Base-by-base conservation (phyloP, 768 basidiomycete species). In the Cystobasidium ongulense region DNA sequence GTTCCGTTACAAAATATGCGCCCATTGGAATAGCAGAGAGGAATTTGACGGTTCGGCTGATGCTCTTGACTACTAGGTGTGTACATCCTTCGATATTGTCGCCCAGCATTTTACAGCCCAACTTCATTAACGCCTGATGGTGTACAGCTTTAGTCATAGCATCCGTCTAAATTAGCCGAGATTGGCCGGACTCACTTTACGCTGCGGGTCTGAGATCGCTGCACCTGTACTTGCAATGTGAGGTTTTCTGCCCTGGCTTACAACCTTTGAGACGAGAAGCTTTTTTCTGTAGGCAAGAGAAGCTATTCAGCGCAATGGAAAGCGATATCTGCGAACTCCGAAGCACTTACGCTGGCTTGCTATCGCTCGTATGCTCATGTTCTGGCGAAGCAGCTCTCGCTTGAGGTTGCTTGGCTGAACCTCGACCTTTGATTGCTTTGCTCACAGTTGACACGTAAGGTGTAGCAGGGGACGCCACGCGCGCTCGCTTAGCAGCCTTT, bases 11-110 rank as follows among this genome's bases (percentile, higher is more conserved):
- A 59, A 94, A 83, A 74, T 83, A 84, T 0, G 89, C 88, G 0
- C 85, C 86, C 0, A 81, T 81, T 0, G 89, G 84, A 76, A 95
- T 82, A 0, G 90, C 90, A 76, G 87, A 87, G 0, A 96, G 83
- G 79, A 95, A 89, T 80, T 95, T 96, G 79, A 92, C 90, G 0
- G 93, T 95, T 3, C 92, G 86, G 4, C 88, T 86, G 29, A 94
- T 83, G 31, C 84, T 83, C 38, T 85, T 85, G 11, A 87, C 86
- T 59, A 95, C 80, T 15, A 96, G 84, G 81, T 94, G 90, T 0
- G 91, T 95, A 77, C 89, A 91, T 67, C 91, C 87, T 0, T 80
- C 78, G 0, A 88, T 83, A 38, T 86, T 85, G 1, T 84, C 84
- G 8, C 38, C 65, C 13, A 87, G 86, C 72, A 87, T 82, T 75